These are phyloP conservation scores for Beta macrorhiza DNA, from an alignment of 179 eudicot genomes.

Conservation along the genomic window DNA sequence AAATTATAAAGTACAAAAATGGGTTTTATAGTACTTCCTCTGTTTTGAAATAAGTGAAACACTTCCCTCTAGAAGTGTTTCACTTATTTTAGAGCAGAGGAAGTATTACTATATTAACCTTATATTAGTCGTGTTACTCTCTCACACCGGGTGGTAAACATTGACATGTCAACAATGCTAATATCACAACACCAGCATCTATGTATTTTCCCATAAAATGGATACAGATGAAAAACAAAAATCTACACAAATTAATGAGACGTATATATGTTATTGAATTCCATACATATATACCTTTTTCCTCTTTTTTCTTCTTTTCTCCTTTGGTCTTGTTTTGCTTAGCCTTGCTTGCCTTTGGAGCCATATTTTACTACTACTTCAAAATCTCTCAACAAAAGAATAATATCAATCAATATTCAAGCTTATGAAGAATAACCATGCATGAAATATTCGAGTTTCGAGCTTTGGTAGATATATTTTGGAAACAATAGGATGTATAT, in stretches of 20 bases:
- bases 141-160: too few relatives aligned
- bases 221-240: background rate
- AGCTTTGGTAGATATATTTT: background rate
- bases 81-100: too few relatives aligned
- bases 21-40: too few relatives aligned
- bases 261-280: background rate
- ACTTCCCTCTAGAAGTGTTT: too few relatives aligned
- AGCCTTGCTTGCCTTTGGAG: conserved; percentile 78
- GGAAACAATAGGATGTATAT: background rate
- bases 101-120: too few relatives aligned
- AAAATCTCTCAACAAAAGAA: background rate
- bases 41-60: too few relatives aligned
- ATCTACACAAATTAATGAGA: background rate
- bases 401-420: background rate
- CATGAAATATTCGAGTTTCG: conserved; percentile 1
- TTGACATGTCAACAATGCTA: too few relatives aligned
- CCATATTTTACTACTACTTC: conserved; percentile 40
- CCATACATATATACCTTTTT: conserved; percentile 53
- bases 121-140: too few relatives aligned
- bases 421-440: background rate
- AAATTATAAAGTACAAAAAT: too few relatives aligned
- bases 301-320: conserved; percentile 96
- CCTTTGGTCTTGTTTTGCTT: conserved; percentile 90
- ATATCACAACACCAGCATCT: too few relatives aligned
- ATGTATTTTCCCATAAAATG: background rate